Evolutionary conservation across 805 yeast species (phyloP).

Genomic region (Hanseniaspora clermontiae): DNA sequence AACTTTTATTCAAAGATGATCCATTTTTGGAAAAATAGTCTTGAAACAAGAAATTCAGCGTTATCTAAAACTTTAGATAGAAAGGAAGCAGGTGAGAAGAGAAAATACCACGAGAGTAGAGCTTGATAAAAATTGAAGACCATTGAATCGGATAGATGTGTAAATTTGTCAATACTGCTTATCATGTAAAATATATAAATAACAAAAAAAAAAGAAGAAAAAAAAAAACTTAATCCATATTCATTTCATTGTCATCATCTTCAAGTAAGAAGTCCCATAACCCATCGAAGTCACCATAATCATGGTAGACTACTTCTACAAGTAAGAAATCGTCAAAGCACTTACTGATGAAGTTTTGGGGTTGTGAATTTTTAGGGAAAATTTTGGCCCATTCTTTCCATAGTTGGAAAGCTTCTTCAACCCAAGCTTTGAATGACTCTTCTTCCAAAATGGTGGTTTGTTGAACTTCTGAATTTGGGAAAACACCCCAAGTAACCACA

Average conservation of each 20-base stretch:
- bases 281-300: conserved; percentile 57
- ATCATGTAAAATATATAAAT: background rate
- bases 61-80: background rate
- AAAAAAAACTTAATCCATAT: background rate
- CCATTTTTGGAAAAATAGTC: conserved; percentile 23
- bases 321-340: conserved; percentile 55
- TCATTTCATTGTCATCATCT: conserved; percentile 8
- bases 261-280: conserved; percentile 55
- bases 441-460: conserved; percentile 88
- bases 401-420: conserved; percentile 83
- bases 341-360: conserved; percentile 49
- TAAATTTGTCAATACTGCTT: background rate
- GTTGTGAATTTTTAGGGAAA: conserved; percentile 41
- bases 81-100: conserved; percentile 16
- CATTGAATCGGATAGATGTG: background rate
- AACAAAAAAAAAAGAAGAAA: background rate
- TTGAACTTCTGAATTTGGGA: conserved; percentile 76
- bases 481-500: conserved; percentile 97
- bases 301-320: conserved; percentile 81
- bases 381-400: conserved; percentile 88
- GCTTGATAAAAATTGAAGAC: background rate
- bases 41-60: conserved; percentile 3
- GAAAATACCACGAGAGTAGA: conserved; percentile 2
- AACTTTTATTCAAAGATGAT: conserved; percentile 26
- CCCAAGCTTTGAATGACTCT: conserved; percentile 91